These are phyloP conservation scores for Lodderomyces pseudojiufengensis DNA, from an alignment of 1,139 yeast species.

Conservation along the genomic window DNA sequence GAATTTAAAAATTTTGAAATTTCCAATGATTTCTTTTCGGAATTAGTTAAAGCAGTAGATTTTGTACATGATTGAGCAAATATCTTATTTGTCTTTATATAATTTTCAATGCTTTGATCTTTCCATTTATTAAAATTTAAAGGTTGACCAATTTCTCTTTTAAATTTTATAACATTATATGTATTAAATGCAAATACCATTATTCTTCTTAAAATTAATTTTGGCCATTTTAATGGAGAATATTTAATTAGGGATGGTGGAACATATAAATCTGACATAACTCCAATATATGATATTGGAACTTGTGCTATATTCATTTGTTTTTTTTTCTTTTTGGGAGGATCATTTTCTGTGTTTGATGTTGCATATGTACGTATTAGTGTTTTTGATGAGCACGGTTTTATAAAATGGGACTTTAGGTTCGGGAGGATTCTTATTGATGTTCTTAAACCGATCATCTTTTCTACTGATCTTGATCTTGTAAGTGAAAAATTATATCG, in stretches of 20 bases:
- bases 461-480: neutral
- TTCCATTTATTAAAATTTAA: conserved; percentile 43
- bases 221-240: conserved; percentile 40
- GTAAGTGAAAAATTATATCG: no score
- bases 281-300: conserved; percentile 40
- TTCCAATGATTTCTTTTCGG: conserved; percentile 18
- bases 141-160: conserved; percentile 37
- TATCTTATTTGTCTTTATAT: conserved; percentile 39
- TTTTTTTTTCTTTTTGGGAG: conserved; percentile 17
- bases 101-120: conserved; percentile 40
- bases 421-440: neutral
- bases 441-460: neutral
- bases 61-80: conserved; percentile 43
- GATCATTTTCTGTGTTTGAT: conserved; percentile 13
- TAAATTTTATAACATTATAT: conserved; percentile 38
- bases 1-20: conserved; percentile 19
- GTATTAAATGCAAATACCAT: conserved; percentile 45
- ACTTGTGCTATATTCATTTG: conserved; percentile 34
- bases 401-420: neutral
- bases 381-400: neutral
- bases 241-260: conserved; percentile 34
- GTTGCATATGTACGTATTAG: conserved; percentile 8
- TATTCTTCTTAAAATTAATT: conserved; percentile 33
- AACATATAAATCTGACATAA: conserved; percentile 42
- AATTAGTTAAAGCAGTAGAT: conserved; percentile 10